phyloP scores from a whole-genome alignment of 371 early-diverging fungal genomes.

The Lichtheimia hyalospora region DNA sequence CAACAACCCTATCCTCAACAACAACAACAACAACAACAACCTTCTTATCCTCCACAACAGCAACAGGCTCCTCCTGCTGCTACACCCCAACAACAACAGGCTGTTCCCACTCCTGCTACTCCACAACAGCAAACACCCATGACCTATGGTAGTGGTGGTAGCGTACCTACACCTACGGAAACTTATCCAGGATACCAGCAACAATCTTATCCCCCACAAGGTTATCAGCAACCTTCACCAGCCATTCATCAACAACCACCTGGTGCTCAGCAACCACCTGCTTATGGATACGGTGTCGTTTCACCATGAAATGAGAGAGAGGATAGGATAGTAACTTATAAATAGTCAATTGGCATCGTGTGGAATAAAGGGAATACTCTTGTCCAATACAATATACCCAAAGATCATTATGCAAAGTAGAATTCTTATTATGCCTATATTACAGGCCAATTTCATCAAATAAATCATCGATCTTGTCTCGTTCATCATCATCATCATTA shows the following conservation, averaged over 20 bases:
- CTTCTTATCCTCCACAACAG: neutral
- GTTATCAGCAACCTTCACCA: neutral
- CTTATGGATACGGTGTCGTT: conserved; percentile 1
- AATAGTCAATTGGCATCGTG: too few relatives aligned
- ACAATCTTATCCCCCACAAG: neutral
- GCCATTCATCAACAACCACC: neutral
- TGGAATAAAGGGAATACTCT: too few relatives aligned
- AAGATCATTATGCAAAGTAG: too few relatives aligned
- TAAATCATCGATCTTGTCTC: conserved; percentile 6
- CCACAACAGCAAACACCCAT: neutral
- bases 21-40: conserved; percentile 6
- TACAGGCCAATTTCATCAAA: conserved; percentile 13
- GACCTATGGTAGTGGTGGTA: neutral
- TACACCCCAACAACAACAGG: neutral
- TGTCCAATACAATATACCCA: too few relatives aligned
- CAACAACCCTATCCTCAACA: conserved; percentile 2
- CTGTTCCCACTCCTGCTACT: neutral
- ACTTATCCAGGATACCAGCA: neutral
- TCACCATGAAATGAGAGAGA: neutral
- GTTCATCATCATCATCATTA: neutral
- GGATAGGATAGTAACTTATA: too few relatives aligned
- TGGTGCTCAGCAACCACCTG: neutral
- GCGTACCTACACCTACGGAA: neutral
- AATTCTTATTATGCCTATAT: neutral
- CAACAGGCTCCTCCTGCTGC: neutral